These are phyloP conservation scores for Lyophyllum semitale DNA, from an alignment of 768 basidiomycete genomes.

Conservation along the genomic window DNA sequence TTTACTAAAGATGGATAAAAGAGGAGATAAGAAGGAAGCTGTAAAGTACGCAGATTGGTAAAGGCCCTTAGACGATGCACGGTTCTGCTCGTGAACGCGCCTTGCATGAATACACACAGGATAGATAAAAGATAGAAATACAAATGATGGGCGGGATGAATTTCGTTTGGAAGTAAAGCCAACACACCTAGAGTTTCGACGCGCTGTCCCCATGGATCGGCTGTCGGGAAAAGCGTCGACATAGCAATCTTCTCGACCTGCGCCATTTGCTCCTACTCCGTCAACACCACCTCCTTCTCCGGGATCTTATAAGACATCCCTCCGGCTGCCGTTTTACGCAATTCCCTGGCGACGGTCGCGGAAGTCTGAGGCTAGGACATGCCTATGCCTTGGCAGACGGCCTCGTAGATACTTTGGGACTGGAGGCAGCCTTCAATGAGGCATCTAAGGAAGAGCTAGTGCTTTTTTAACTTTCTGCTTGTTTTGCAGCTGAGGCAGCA, in stretches of 20 bases:
- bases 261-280: slow-evolving; percentile 34
- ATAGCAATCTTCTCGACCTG: slow-evolving; percentile 38
- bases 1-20: background rate
- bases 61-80: background rate
- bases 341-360: background rate
- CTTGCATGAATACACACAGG: background rate
- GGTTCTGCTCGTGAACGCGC: too few species aligned
- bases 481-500: slow-evolving; percentile 8
- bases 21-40: background rate
- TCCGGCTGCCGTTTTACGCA: background rate
- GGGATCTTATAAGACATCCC: slow-evolving; percentile 8
- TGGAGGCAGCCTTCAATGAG: background rate
- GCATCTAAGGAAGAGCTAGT: background rate
- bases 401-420: background rate
- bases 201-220: slow-evolving; percentile 43
- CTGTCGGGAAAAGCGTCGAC: slow-evolving; percentile 34
- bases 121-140: too few species aligned
- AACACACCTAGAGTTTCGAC: slow-evolving; percentile 42
- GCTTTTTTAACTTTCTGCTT: slow-evolving; percentile 10
- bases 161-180: too few species aligned
- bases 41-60: background rate
- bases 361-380: background rate
- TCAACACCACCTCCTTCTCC: slow-evolving; percentile 16
- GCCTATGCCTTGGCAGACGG: background rate
- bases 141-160: background rate